Conservation (phyloP, 2,329 filamentous ascomycete genomes). For the Trichoderma simmonsii region DNA sequence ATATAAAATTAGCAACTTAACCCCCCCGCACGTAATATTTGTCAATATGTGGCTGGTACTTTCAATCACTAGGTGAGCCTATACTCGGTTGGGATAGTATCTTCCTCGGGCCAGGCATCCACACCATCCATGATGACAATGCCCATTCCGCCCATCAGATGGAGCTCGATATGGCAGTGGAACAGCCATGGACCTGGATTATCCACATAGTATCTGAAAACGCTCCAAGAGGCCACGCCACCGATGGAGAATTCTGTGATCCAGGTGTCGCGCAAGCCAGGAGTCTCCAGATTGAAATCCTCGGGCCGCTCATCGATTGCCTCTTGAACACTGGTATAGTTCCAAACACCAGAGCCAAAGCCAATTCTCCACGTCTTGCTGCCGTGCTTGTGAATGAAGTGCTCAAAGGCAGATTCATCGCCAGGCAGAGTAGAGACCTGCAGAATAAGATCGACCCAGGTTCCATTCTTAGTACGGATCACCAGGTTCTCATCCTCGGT, state of each 20-base stretch:
- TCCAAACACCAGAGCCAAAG: slow-evolving; percentile 47
- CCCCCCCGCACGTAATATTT: not conserved
- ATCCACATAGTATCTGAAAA: slow-evolving; percentile 49
- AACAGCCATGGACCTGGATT: slow-evolving; percentile 54
- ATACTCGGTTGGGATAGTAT: slow-evolving; percentile 40
- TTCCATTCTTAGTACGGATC: slow-evolving; percentile 43
- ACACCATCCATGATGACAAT: slow-evolving; percentile 49
- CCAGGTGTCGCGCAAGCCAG: slow-evolving; percentile 38
- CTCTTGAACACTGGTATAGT: slow-evolving; percentile 51
- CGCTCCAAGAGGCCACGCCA: slow-evolving; percentile 40
- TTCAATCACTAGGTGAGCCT: not conserved
- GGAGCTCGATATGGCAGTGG: slow-evolving; percentile 55
- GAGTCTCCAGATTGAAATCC: slow-evolving; percentile 55
- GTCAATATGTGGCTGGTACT: not conserved
- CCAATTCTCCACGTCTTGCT: slow-evolving; percentile 59
- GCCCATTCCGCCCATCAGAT: slow-evolving; percentile 54
- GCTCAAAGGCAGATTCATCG: slow-evolving; percentile 34
- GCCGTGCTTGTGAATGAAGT: slow-evolving; percentile 64
- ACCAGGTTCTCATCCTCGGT: slow-evolving; percentile 43
- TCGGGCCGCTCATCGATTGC: slow-evolving; percentile 45
- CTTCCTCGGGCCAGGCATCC: slow-evolving; percentile 40
- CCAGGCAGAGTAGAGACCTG: slow-evolving; percentile 42
- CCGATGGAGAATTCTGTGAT: slow-evolving; percentile 12
- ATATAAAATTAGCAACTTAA: not conserved
- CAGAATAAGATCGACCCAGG: slow-evolving; percentile 57